Evolutionary conservation across 257 asterid species (phyloP).

Genomic region (Solanum appendiculatum): DNA sequence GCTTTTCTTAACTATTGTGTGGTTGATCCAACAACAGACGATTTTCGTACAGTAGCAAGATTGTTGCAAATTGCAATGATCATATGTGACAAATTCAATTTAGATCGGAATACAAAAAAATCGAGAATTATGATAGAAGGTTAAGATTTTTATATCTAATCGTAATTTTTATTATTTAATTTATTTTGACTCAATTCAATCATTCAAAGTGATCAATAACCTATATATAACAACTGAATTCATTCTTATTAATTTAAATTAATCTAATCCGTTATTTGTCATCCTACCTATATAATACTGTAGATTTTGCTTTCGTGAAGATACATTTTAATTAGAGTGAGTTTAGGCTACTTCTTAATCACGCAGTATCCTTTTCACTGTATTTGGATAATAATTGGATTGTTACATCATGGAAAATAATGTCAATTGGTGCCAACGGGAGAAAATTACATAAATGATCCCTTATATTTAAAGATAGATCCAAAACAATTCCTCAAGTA

Average conservation of each 20-base stretch:
- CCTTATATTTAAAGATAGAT: background rate
- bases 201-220: too few species aligned
- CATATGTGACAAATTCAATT: background rate
- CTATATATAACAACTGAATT: background rate
- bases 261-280: background rate
- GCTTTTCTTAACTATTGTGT: background rate
- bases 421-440: background rate
- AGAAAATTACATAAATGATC: background rate
- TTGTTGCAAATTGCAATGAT: background rate
- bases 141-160: too few species aligned
- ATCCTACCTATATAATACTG: background rate
- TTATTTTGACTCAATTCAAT: too few species aligned
- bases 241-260: background rate
- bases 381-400: background rate
- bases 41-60: background rate
- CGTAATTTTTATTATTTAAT: too few species aligned
- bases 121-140: too few species aligned
- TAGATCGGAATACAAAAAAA: background rate
- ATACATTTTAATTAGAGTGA: background rate
- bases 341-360: background rate
- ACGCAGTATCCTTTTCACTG: background rate
- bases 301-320: background rate
- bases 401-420: background rate
- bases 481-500: background rate
- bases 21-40: background rate